phyloP scores from a whole-genome alignment of 2,329 filamentous ascomycete genomes.

The Trichoderma sp. region DNA sequence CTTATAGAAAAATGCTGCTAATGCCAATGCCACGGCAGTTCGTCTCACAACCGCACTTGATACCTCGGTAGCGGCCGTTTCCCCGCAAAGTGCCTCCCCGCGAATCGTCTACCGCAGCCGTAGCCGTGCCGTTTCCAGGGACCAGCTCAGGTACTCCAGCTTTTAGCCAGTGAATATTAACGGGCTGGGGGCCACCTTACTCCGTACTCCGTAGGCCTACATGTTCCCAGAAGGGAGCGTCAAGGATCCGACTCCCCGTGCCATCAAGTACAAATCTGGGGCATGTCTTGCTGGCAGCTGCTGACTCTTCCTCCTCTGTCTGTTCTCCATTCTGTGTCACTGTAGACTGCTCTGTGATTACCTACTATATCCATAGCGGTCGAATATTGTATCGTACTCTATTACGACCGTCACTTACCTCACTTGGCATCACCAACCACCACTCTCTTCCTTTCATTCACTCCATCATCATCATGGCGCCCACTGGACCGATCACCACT shows the following conservation, averaged over 20 bases:
- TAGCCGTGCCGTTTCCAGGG: background rate
- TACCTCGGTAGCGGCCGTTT: slow-evolving; percentile 26
- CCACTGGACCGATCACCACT: slow-evolving; percentile 64
- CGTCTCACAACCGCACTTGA: background rate
- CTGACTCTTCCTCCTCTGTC: background rate
- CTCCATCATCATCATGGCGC: slow-evolving; percentile 38
- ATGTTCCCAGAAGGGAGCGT: background rate
- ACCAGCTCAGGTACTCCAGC: background rate
- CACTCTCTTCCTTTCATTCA: background rate
- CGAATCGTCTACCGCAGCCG: background rate
- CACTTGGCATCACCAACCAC: background rate
- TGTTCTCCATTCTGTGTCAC: background rate
- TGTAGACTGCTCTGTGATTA: background rate
- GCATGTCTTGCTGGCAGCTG: background rate
- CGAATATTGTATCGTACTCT: background rate
- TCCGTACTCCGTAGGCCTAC: background rate
- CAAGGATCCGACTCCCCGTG: background rate
- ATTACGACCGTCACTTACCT: background rate
- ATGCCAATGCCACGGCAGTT: background rate
- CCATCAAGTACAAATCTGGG: background rate
- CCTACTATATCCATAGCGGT: background rate
- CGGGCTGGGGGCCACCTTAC: background rate
- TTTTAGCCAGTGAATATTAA: background rate
- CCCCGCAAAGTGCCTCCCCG: slow-evolving; percentile 32
- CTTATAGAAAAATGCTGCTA: background rate